Percentiles rank a stretch among this genome's conserved stretches.
Conservation (phyloP, 2,329 filamentous ascomycete species). For the Cladosporium halotolerans region DNA sequence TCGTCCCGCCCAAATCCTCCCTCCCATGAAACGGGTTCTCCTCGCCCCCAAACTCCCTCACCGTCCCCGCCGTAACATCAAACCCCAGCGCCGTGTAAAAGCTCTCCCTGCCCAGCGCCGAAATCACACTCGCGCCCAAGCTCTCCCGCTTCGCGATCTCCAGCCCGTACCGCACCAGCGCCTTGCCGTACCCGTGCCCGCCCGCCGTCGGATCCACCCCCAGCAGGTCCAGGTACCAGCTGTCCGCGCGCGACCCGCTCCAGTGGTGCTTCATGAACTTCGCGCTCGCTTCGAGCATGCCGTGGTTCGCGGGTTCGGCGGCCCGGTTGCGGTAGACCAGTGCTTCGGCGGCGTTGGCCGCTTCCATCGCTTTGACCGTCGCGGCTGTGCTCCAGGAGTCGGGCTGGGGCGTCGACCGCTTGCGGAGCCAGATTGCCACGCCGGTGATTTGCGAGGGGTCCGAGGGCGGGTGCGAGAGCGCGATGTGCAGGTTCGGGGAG, state of each 20-base stretch:
- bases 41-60: conserved; percentile 18
- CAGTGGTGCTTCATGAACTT: conserved; percentile 22
- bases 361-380: conserved; percentile 13
- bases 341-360: conserved; percentile 19
- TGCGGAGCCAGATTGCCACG: conserved; percentile 22
- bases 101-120: conserved; percentile 20
- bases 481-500: conserved; percentile 15
- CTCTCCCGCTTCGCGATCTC: conserved; percentile 39
- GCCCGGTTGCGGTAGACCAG: conserved; percentile 22
- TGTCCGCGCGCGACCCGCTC: conserved; percentile 20
- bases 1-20: conserved; percentile 15
- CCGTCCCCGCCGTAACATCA: conserved; percentile 17
- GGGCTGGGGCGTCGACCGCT: conserved; percentile 8
- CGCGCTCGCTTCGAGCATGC: conserved; percentile 13
- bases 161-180: conserved; percentile 26
- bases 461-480: conserved; percentile 15
- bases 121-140: conserved; percentile 39
- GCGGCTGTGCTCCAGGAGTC: conserved; percentile 4
- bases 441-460: conserved; percentile 16
- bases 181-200: conserved; percentile 21
- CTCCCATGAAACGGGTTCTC: conserved; percentile 15
- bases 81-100: conserved; percentile 25
- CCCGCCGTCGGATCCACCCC: conserved; percentile 20
- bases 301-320: conserved; percentile 13
- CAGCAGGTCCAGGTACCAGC: conserved; percentile 23